These are phyloP conservation scores for Sarcodon sp. DNA, from an alignment of 768 basidiomycete species.

Conservation along the genomic window DNA sequence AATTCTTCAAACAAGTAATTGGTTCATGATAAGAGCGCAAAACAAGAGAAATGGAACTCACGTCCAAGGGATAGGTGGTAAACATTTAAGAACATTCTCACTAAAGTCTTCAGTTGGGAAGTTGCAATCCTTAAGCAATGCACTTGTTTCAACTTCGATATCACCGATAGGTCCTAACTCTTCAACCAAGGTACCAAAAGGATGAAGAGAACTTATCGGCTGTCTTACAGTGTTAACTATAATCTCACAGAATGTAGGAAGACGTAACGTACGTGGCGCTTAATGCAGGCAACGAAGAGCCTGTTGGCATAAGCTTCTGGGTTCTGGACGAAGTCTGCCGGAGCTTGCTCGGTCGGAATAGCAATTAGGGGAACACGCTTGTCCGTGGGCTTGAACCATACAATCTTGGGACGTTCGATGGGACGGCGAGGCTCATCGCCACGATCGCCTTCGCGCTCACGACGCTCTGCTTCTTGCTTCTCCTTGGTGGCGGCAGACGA, in stretches of 20 bases:
- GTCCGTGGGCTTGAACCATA: constrained; percentile 99
- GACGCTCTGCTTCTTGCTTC: constrained; percentile 95
- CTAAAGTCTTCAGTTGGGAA: constrained; percentile 97
- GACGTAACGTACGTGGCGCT: constrained; percentile 69
- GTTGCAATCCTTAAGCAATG: constrained; percentile 95
- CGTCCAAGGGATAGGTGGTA: constrained; percentile 94
- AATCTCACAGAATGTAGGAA: constrained; percentile 1
- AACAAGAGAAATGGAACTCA: constrained; percentile 24
- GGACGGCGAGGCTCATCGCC: constrained; percentile 74
- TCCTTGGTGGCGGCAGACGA: constrained; percentile 97
- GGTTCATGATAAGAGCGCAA: constrained; percentile 7
- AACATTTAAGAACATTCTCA: constrained; percentile 88
- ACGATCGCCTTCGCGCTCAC: constrained; percentile 91
- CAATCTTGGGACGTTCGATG: constrained; percentile 92
- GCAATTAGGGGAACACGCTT: constrained; percentile 98
- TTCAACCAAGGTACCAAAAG: constrained; percentile 96
- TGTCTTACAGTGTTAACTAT: constrained; percentile 15
- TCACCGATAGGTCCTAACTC: constrained; percentile 98
- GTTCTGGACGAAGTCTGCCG: constrained; percentile 90
- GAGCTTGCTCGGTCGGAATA: constrained; percentile 97
- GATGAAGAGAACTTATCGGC: constrained; percentile 95
- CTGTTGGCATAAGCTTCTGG: constrained; percentile 84
- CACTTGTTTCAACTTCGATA: constrained; percentile 95
- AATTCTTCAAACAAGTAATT: constrained; percentile 38
- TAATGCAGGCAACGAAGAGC: constrained; percentile 96